Conservation (phyloP, 179 eudicot species). For the Actinidia arguta region DNA sequence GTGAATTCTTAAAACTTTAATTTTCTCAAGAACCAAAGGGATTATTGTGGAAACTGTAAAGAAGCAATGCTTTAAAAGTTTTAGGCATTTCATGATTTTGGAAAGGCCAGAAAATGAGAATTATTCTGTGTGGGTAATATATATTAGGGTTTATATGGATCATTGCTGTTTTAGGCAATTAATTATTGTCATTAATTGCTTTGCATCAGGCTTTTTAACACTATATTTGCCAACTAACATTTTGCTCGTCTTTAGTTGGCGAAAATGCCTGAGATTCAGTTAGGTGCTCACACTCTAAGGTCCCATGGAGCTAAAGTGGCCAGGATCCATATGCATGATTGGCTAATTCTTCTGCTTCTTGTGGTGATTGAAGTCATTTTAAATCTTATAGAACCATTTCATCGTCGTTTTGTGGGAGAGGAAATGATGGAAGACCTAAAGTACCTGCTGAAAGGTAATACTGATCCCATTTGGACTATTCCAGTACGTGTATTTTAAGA, state of each 20-base stretch:
- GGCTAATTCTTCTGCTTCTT: slow-evolving; percentile 85
- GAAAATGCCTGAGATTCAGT: slow-evolving; percentile 79
- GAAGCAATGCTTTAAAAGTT: not conserved
- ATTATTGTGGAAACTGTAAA: not conserved
- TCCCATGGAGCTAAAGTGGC: slow-evolving; percentile 86
- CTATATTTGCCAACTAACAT: slow-evolving; percentile 17
- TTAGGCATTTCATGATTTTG: not conserved
- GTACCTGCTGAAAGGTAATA: slow-evolving; percentile 80
- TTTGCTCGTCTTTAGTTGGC: slow-evolving; percentile 39
- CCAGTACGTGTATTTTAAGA: slow-evolving; percentile 42
- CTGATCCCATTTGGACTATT: slow-evolving; percentile 84
- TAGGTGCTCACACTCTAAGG: slow-evolving; percentile 81
- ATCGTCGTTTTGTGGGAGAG: slow-evolving; percentile 89
- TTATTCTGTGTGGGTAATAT: not conserved
- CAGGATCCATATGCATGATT: slow-evolving; percentile 86
- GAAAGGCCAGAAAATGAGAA: not conserved
- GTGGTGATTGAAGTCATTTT: slow-evolving; percentile 67
- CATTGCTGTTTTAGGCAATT: not conserved
- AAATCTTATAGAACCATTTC: slow-evolving; percentile 91
- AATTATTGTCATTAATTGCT: not conserved
- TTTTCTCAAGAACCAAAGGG: slow-evolving; percentile 8
- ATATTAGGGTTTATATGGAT: not conserved
- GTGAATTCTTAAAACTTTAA: not conserved
- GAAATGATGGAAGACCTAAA: slow-evolving; percentile 89
- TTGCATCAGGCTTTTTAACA: not conserved